Percentiles rank a stretch among this genome's conserved stretches.
Evolutionary conservation across 208 protist genomes (phyloP).

Genomic region (Trypanosoma rangeli): DNA sequence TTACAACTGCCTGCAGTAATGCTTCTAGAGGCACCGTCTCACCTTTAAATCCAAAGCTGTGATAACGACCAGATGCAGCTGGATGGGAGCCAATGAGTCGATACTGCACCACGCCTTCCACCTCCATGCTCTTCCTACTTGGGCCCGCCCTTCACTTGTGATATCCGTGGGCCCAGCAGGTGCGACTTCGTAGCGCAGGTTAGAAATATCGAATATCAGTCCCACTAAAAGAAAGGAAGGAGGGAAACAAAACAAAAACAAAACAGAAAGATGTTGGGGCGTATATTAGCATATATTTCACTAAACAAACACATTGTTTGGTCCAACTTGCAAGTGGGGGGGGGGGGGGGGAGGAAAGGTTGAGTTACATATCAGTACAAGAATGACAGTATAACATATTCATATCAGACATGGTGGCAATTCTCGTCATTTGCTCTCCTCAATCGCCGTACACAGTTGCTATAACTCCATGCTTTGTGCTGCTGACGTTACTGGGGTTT

Average conservation of each 20-base stretch:
- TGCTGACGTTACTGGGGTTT: slow-evolving; percentile 10
- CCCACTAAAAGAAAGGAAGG: slow-evolving; percentile 5
- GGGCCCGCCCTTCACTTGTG: not conserved
- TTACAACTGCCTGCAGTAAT: slow-evolving; percentile 54
- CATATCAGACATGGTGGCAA: not conserved
- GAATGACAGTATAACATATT: not conserved
- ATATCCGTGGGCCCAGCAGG: slow-evolving; percentile 2
- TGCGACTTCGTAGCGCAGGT: not conserved
- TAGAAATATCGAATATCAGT: not conserved
- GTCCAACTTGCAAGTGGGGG: too few relatives aligned
- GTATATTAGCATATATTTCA: too few relatives aligned
- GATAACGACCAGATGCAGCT: slow-evolving; percentile 67
- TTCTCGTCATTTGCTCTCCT: not conserved
- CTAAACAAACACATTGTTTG: too few relatives aligned
- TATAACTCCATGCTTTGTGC: slow-evolving; percentile 25
- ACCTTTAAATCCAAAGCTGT: slow-evolving; percentile 68
- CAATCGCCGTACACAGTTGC: slow-evolving; percentile 22
- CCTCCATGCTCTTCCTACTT: slow-evolving; percentile 23
- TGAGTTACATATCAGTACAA: not conserved
- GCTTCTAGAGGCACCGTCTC: slow-evolving; percentile 36
- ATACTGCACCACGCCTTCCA: slow-evolving; percentile 80
- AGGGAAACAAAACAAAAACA: not conserved
- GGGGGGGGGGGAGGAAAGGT: too few relatives aligned
- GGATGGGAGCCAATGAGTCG: slow-evolving; percentile 74
- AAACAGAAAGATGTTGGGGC: not conserved